These are phyloP conservation scores for Cercospora citrullina DNA, from an alignment of 2,329 filamentous ascomycete genomes.

Conservation along the genomic window DNA sequence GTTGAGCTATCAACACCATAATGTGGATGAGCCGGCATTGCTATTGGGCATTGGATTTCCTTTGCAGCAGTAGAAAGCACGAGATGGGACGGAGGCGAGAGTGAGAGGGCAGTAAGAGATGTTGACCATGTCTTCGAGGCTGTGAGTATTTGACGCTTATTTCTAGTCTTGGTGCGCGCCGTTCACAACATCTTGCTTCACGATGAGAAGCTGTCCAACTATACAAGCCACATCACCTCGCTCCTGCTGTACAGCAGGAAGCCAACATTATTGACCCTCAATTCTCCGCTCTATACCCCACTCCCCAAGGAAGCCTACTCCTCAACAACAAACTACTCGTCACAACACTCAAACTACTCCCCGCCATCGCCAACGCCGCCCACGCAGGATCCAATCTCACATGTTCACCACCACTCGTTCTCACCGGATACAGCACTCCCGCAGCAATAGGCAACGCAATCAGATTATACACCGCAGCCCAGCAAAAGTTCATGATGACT, in stretches of 20 bases:
- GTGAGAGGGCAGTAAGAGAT: not conserved
- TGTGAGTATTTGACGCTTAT: not conserved
- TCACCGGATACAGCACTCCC: not conserved
- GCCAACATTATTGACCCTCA: not conserved
- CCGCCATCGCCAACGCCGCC: not conserved
- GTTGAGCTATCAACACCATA: slow-evolving; percentile 80
- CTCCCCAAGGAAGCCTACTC: not conserved
- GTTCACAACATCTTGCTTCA: not conserved
- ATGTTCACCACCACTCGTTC: not conserved
- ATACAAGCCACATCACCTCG: not conserved
- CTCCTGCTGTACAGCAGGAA: not conserved
- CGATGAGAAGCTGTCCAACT: not conserved
- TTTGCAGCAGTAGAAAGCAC: slow-evolving; percentile 17
- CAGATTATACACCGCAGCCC: not conserved
- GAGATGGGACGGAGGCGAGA: not conserved
- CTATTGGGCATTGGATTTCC: slow-evolving; percentile 71
- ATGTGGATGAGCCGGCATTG: slow-evolving; percentile 74
- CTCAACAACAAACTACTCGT: not conserved
- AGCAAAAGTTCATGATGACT: not conserved
- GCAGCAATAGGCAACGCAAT: not conserved
- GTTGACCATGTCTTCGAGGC: not conserved
- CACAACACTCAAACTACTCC: not conserved
- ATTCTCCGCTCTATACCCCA: not conserved
- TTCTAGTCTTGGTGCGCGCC: not conserved
- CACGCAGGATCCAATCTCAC: not conserved